phyloP scores from a whole-genome alignment of 2,329 filamentous ascomycete species.

The Sarocladium brachiariae region DNA sequence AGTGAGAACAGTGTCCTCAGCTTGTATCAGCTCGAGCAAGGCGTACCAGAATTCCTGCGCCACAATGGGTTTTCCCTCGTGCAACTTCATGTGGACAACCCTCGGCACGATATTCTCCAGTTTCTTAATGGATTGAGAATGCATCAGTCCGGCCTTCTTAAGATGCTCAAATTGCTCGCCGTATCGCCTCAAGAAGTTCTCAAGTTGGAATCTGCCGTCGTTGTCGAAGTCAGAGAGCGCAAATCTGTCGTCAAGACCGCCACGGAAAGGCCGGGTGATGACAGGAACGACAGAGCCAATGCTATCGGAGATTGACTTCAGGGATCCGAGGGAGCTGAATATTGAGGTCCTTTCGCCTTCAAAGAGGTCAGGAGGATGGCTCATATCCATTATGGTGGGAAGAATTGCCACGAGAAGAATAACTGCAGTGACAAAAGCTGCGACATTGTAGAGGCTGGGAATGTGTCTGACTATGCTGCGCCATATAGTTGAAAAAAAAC shows the following conservation, averaged over 20 bases:
- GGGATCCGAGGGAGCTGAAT: background rate
- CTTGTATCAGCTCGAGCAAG: slow-evolving; percentile 46
- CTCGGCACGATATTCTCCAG: slow-evolving; percentile 48
- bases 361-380: slow-evolving; percentile 9
- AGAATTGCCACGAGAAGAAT: slow-evolving; percentile 8
- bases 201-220: background rate
- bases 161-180: slow-evolving; percentile 10
- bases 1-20: slow-evolving; percentile 40
- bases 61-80: slow-evolving; percentile 46
- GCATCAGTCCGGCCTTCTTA: slow-evolving; percentile 18
- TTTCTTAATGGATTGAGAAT: slow-evolving; percentile 32
- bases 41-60: slow-evolving; percentile 60
- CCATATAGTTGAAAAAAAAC: background rate
- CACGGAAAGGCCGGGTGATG: background rate
- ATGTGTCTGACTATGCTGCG: background rate
- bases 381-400: slow-evolving; percentile 22
- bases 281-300: background rate
- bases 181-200: background rate
- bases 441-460: background rate
- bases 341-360: background rate
- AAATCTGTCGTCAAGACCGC: background rate
- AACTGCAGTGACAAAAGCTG: background rate
- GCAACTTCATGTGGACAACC: slow-evolving; percentile 46
- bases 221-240: background rate
- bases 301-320: background rate